Base-by-base conservation (phyloP, 768 basidiomycete genomes). In the Lentinula raphanica region DNA sequence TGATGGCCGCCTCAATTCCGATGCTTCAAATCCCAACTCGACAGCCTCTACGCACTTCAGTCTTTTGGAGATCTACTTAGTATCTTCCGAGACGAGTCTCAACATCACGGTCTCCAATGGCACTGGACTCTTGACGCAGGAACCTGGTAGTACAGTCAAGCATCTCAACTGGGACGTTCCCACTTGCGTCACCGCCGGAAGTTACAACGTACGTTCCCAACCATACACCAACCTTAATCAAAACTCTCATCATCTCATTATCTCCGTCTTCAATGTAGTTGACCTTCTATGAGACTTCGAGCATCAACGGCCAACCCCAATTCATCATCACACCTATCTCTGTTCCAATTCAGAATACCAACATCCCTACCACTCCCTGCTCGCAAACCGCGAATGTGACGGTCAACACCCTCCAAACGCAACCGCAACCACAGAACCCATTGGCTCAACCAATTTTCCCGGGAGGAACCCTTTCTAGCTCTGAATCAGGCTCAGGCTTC, bases 271-370 rank as follows among this genome's bases (percentile, higher is more conserved):
- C 40, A n/a, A n/a, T n/a, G n/a, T 54, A 82, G 79, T 63, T 79
- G 38, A 80, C 79, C 1, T 69, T 78, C 49, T 80, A 81, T 60
- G 80, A 82, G 60, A 59, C 63, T 3, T 74, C 74, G 2, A 66
- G 67, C 25, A 65, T 75, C 36, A 66, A 75, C 29, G 66, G 65
- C 27, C 49, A 65, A 23, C 61, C 63, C 11, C 72, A 65, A 58
- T 79, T 76, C 57, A 65, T 72, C 19, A 78, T 79, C 56, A 78
- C 76, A 13, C 69, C 74, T 3, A 66, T 80, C 21, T 68, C 74
- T 2, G 64, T 79, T 12, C 65, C 64, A 3, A 65, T 80, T 31
- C 55, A 66, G 28, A 76, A 75, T 60, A 38, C 60, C 17, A 62
- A 58, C 40, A 64, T 65, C 23, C 62, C 69, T 11, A 61, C 53